phyloP scores from a whole-genome alignment of 208 protist species.

The Acanthamoeba royreba region DNA sequence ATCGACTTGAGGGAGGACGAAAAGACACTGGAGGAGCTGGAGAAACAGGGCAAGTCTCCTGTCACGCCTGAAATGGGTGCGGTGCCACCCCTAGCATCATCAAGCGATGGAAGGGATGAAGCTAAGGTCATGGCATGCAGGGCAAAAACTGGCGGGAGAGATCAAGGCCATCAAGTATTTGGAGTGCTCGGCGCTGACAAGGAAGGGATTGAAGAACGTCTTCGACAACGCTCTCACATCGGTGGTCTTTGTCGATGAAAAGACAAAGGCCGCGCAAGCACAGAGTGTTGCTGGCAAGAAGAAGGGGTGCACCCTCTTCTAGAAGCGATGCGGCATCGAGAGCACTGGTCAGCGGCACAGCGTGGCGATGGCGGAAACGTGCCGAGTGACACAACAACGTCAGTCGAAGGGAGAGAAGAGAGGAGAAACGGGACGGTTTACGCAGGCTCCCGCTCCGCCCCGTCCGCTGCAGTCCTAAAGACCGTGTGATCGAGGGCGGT shows the following conservation, averaged over 20 bases:
- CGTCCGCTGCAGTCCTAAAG: too few relatives aligned
- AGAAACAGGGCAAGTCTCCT: slow-evolving; percentile 28
- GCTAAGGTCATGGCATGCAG: background rate
- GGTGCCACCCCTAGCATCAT: background rate
- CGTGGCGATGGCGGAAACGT: background rate
- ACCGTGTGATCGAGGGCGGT: background rate
- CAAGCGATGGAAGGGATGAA: background rate
- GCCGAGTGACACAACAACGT: background rate
- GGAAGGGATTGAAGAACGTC: slow-evolving; percentile 79
- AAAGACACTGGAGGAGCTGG: slow-evolving; percentile 56
- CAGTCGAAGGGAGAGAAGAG: background rate
- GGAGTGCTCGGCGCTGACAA: slow-evolving; percentile 87
- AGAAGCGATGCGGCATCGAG: background rate
- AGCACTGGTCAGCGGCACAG: too few relatives aligned
- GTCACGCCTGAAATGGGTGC: slow-evolving; percentile 48
- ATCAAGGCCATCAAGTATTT: slow-evolving; percentile 85
- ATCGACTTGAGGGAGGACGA: slow-evolving; percentile 70
- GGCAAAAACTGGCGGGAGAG: slow-evolving; percentile 64
- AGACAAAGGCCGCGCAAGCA: background rate
- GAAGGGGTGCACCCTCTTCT: slow-evolving; percentile 29
- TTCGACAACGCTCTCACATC: slow-evolving; percentile 82
- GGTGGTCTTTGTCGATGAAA: slow-evolving; percentile 51
- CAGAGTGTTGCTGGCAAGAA: slow-evolving; percentile 24
- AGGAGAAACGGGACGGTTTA: background rate
- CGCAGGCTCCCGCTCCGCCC: too few relatives aligned